phyloP scores from a whole-genome alignment of 352 stramenopile species.

The Pythium rhizo-oryzae region DNA sequence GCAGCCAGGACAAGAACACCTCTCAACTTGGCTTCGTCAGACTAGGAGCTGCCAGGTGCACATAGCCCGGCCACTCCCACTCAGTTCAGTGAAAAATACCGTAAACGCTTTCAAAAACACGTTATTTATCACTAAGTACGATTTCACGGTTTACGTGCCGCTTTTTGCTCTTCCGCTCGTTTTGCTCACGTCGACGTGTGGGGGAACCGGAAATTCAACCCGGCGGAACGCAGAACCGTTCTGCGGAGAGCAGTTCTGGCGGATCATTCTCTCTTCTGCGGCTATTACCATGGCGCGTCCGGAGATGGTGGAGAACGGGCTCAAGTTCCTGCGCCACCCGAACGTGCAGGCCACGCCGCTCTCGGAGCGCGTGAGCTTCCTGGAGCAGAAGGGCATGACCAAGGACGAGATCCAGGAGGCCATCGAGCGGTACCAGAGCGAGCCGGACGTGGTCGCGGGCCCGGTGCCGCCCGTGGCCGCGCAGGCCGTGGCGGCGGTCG shows the following conservation, averaged over 20 bases:
- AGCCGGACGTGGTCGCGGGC: slow-evolving; percentile 8
- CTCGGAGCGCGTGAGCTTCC: slow-evolving; percentile 75
- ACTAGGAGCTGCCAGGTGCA: not conserved
- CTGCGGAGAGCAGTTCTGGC: not conserved
- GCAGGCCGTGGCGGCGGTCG: slow-evolving; percentile 25
- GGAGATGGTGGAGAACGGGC: slow-evolving; percentile 78
- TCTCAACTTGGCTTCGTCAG: not conserved
- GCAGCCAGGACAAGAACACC: too few species aligned
- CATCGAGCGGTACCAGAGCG: slow-evolving; percentile 50
- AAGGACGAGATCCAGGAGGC: slow-evolving; percentile 80
- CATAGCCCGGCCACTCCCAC: not conserved
- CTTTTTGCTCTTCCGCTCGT: slow-evolving; percentile 5
- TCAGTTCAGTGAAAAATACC: not conserved
- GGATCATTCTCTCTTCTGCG: not conserved
- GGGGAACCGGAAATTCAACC: slow-evolving; percentile 9
- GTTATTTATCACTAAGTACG: not conserved
- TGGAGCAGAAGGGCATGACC: slow-evolving; percentile 82
- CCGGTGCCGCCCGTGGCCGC: slow-evolving; percentile 17
- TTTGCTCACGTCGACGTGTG: slow-evolving; percentile 15
- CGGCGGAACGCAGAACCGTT: slow-evolving; percentile 2
- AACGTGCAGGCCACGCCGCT: slow-evolving; percentile 82
- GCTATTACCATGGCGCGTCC: slow-evolving; percentile 36
- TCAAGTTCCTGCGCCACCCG: slow-evolving; percentile 83
- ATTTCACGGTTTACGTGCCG: not conserved
- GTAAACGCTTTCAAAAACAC: not conserved